Conservation (phyloP, 2,329 filamentous ascomycete genomes). For the Zalaria sp. region DNA sequence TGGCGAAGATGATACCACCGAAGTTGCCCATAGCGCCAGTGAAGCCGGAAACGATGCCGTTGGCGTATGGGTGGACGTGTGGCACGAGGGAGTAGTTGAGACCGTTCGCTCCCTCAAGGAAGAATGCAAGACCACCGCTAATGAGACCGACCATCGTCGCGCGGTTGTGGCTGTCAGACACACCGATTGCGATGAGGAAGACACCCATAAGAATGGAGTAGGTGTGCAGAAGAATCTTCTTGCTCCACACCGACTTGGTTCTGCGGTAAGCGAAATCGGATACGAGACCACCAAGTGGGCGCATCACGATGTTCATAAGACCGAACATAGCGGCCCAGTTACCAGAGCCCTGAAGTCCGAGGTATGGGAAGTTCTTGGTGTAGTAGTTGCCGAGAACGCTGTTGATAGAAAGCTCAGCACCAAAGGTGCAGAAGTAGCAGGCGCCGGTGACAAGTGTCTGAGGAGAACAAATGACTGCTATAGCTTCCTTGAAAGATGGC, state of each 20-base stretch:
- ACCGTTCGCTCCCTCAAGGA: conserved; percentile 74
- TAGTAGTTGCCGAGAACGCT: conserved; percentile 47
- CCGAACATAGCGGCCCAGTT: conserved; percentile 62
- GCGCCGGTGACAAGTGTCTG: conserved; percentile 39
- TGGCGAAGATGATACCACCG: conserved; percentile 71
- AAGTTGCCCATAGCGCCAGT: conserved; percentile 73
- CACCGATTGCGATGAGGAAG: conserved; percentile 49
- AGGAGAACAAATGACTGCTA: conserved; percentile 48
- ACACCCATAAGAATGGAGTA: conserved; percentile 42
- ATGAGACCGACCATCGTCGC: conserved; percentile 63
- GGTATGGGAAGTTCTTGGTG: conserved; percentile 37
- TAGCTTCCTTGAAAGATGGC: conserved; percentile 44
- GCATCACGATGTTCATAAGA: conserved; percentile 54
- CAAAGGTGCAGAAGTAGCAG: conserved; percentile 47
- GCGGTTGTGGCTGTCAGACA: conserved; percentile 46
- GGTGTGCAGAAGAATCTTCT: conserved; percentile 47
- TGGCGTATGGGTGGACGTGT: conserved; percentile 71
- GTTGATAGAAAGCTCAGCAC: conserved; percentile 46
- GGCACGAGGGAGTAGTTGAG: conserved; percentile 78
- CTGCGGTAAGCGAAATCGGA: conserved; percentile 41
- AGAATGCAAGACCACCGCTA: conserved; percentile 62
- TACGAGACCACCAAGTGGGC: conserved; percentile 51
- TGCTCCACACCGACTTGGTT: conserved; percentile 42
- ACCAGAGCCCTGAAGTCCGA: conserved; percentile 40
- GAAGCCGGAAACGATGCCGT: conserved; percentile 64